phyloP scores from a whole-genome alignment of 2,329 filamentous ascomycete species.

The Penicillium concentricum region DNA sequence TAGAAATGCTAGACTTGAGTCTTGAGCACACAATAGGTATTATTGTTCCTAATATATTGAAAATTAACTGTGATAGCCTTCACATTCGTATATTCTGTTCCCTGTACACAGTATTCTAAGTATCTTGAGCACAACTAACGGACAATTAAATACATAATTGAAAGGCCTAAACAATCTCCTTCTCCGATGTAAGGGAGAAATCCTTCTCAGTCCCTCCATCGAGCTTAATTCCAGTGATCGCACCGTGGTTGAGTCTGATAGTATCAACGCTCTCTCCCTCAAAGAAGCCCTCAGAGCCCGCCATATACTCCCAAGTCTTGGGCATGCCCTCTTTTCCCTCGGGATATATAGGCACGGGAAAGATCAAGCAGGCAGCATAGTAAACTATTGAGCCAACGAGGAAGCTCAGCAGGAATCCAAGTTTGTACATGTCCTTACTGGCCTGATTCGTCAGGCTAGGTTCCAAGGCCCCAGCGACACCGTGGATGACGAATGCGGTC shows the following conservation, averaged over 20 bases:
- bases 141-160: too few relatives aligned
- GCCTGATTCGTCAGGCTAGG: background rate
- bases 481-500: background rate
- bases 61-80: background rate
- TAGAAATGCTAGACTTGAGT: background rate
- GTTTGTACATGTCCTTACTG: background rate
- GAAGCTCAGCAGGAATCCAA: background rate
- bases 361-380: background rate
- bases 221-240: background rate
- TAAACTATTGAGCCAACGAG: background rate
- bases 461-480: background rate
- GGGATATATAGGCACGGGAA: background rate
- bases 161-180: background rate
- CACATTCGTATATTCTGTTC: background rate
- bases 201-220: background rate
- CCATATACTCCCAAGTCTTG: background rate
- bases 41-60: background rate
- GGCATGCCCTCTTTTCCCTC: background rate
- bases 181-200: background rate
- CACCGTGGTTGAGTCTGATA: background rate
- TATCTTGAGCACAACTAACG: too few relatives aligned
- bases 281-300: background rate
- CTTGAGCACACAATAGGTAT: background rate
- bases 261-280: background rate
- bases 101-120: too few relatives aligned